Evolutionary conservation across 192 early-diverging fungal genomes (phyloP), one percentile per base, ranked within the genome.

Genomic region (Chytriomyces hyalinus): DNA sequence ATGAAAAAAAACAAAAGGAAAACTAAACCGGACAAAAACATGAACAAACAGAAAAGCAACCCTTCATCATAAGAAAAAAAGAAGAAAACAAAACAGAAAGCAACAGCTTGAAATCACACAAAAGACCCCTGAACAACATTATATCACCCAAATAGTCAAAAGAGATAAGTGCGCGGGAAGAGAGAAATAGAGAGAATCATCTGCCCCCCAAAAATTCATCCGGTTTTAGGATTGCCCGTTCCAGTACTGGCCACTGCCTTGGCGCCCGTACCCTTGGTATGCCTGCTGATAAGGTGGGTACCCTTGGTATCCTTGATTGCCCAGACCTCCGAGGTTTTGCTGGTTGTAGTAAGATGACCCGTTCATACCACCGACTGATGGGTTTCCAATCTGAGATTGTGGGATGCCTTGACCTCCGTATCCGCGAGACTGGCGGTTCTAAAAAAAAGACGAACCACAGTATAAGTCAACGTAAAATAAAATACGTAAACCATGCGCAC

Each of bases 241-340:
- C 81, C 81, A 82, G 74, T 83, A 83, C 69, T 80, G 82, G 51
- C 70, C 48, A 47, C 61, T 68, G 20, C 51, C 57, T 64, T 78
- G 76, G 60, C 76, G 76, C 3, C 67, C 76, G 24, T 71, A 68
- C n/a, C 65, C 45, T 50, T 76, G 75, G 75, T 76, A 76, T 17
- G 10, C 11, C 57, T 78, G 76, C 44, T 78, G 76, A 49, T 78
- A 78, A 26, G n/a, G 53, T 28, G 47, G 65, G 60, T 70, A 70
- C 7, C 22, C 53, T 45, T 71, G 67, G 76, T 71, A 70, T 11
- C 50, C 67, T 28, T 65, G 46, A n/a, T 69, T 17, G 26, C 46
- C 49, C 49, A 57, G 15, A 15, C 51, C 66, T 49, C 67, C 76
- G 6, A 61, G 51, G 15, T 79, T 71, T 61, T 79, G 68, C 44